Evolutionary conservation across 2,329 filamentous ascomycete genomes (phyloP), one percentile per base, ranked within the genome.

Genomic region (Phyllosticta citribraziliensis): DNA sequence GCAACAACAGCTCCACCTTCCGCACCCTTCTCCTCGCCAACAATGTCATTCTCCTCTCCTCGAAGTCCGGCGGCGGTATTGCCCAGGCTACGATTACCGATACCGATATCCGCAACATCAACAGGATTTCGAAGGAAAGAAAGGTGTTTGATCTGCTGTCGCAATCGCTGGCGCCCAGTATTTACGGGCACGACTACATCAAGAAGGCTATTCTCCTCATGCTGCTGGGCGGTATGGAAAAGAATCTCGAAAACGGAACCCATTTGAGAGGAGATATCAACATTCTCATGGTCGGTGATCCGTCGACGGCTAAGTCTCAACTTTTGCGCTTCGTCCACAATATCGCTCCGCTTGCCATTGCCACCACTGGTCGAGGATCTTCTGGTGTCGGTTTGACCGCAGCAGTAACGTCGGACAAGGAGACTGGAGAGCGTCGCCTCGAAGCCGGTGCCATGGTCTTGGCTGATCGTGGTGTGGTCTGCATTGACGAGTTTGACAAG

Each of bases 381-480:
- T 99, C 94, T 3, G 94, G 94, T 66, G 94, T 99, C 58, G 94
- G 94, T 91, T 80, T 99, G 62, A 99, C 94, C 27, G 94, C 94
- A 25, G 94, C 94, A 27, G 94, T 99, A 24, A 97, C 94, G 0
- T 87, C 89, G 0, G 94, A 99, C 74, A 97, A 97, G 73, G 94
- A 99, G 74, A 99, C 94, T 1, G 94, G 94, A 62, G 94, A 99
- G 73, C 85, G 94, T 66, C 85, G 94, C 66, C 82, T 99, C 0
- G 94, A 99, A 76, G 94, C 94, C 17, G 94, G 94, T 83, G 94
- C 94, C 65, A 99, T 99, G 94, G 94, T 99, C 63, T 89, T 99
- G 70, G 94, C 87, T 65, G 94, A 99, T 73, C 88, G 94, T 65
- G 94, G 94, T 67, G 93, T 99, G 11, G 94, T 99, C 35, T 99